A percentile compares a stretch with the other conserved stretches of the same genome.
Conservation (phyloP, 2,329 filamentous ascomycete genomes). For the Chalaropsis ovoidea region DNA sequence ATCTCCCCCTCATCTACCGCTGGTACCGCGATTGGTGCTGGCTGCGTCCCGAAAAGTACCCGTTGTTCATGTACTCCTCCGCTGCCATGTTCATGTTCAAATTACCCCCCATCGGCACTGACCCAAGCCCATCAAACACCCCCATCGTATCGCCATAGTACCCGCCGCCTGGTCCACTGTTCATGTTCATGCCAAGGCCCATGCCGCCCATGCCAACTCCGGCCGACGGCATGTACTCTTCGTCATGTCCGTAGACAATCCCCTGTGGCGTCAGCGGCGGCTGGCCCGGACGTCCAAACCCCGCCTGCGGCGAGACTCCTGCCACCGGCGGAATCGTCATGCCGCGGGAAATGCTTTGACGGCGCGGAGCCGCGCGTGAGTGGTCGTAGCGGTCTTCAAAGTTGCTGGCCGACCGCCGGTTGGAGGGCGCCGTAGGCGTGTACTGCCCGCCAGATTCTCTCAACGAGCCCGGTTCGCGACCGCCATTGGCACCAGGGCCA, state of each 20-base stretch:
- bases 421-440: conserved; percentile 1
- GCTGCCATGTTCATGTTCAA: conserved; percentile 16
- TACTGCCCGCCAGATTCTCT: conserved; percentile 4
- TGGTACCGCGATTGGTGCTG: conserved; percentile 7
- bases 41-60: conserved; percentile 8
- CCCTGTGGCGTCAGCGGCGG: background rate
- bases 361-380: conserved; percentile 9
- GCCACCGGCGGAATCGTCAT: conserved; percentile 13
- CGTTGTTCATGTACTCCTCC: conserved; percentile 13
- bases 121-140: conserved; percentile 6
- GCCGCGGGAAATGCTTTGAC: conserved; percentile 21
- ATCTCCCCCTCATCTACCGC: background rate
- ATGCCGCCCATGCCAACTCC: background rate
- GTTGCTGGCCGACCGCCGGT: background rate
- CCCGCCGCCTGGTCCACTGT: conserved; percentile 10
- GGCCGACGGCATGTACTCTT: conserved; percentile 11
- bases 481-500: background rate
- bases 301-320: conserved; percentile 12
- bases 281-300: conserved; percentile 1
- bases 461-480: background rate
- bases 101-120: conserved; percentile 7
- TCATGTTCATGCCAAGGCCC: conserved; percentile 17
- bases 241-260: background rate
- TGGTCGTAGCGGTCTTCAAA: conserved; percentile 17
- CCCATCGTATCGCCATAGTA: conserved; percentile 11